These are phyloP conservation scores for Aschersonia sp. DNA, from an alignment of 2,329 filamentous ascomycete species.

Conservation along the genomic window DNA sequence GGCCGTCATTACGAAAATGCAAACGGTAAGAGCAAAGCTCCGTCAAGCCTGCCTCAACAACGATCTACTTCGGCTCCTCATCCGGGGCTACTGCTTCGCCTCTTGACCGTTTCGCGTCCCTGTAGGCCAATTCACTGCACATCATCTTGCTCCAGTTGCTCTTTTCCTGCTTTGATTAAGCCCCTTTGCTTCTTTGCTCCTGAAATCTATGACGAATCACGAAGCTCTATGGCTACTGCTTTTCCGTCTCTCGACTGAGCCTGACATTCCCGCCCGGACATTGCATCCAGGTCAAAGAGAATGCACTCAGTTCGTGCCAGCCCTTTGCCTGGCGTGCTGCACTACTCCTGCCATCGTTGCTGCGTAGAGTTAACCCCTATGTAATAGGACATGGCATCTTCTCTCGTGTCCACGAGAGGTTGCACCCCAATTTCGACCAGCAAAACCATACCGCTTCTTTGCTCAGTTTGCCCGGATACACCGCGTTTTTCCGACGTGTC, in stretches of 20 bases:
- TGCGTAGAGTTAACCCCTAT: conserved; percentile 4
- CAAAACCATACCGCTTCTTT: conserved; percentile 51
- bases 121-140: conserved; percentile 3
- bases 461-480: conserved; percentile 67
- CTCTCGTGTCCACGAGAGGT: conserved; percentile 9
- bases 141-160: conserved; percentile 9
- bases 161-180: conserved; percentile 8
- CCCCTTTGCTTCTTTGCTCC: conserved; percentile 12
- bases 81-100: conserved; percentile 1
- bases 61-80: conserved; percentile 1
- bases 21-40: conserved; percentile 4
- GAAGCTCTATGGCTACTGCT: conserved; percentile 11
- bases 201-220: conserved; percentile 1
- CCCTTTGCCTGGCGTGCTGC: conserved; percentile 1
- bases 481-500: conserved; percentile 81
- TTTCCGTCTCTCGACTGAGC: conserved; percentile 7
- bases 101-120: conserved; percentile 2
- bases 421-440: conserved; percentile 9
- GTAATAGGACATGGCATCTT: conserved; percentile 23
- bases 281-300: neutral
- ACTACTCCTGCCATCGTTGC: conserved; percentile 4
- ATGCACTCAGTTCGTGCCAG: neutral
- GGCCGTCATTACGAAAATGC: neutral
- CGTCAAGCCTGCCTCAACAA: conserved; percentile 1
- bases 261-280: neutral